Conservation (phyloP, 192 early-diverging fungal species). For the Rhizoclosmatium globosum region DNA sequence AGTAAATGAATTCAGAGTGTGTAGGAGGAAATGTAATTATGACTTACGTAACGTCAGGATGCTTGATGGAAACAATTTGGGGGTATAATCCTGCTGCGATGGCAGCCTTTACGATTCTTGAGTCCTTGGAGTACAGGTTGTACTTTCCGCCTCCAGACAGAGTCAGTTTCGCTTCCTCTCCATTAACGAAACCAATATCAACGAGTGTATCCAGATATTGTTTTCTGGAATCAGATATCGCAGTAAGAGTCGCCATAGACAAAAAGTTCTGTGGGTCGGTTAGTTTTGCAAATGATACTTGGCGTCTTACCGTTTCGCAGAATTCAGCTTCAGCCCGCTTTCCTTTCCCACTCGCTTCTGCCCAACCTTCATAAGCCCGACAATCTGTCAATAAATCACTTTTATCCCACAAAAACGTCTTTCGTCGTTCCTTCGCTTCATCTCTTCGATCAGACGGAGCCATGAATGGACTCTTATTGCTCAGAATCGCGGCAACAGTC, state of each 20-base stretch:
- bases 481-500: slow-evolving; percentile 49
- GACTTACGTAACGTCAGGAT: slow-evolving; percentile 74
- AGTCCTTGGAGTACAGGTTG: slow-evolving; percentile 66
- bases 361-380: slow-evolving; percentile 57
- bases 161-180: slow-evolving; percentile 9
- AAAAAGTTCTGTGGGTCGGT: slow-evolving; percentile 59
- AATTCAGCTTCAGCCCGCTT: slow-evolving; percentile 43
- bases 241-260: slow-evolving; percentile 66
- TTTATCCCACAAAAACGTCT: slow-evolving; percentile 47
- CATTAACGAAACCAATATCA: slow-evolving; percentile 62
- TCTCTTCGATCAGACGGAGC: slow-evolving; percentile 56
- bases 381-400: slow-evolving; percentile 77
- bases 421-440: slow-evolving; percentile 56
- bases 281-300: background rate
- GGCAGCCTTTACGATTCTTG: slow-evolving; percentile 72
- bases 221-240: slow-evolving; percentile 63
- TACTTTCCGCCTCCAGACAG: slow-evolving; percentile 43
- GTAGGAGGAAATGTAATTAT: no score
- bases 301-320: slow-evolving; percentile 42
- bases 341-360: slow-evolving; percentile 32
- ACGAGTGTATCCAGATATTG: slow-evolving; percentile 67
- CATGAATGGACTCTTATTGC: slow-evolving; percentile 65
- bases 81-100: slow-evolving; percentile 87
- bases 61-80: slow-evolving; percentile 74
- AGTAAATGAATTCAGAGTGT: no score